A percentile compares a stretch with the other conserved stretches of the same genome.
Conservation (phyloP, 352 stramenopile genomes). For the Globisporangium middletonii region DNA sequence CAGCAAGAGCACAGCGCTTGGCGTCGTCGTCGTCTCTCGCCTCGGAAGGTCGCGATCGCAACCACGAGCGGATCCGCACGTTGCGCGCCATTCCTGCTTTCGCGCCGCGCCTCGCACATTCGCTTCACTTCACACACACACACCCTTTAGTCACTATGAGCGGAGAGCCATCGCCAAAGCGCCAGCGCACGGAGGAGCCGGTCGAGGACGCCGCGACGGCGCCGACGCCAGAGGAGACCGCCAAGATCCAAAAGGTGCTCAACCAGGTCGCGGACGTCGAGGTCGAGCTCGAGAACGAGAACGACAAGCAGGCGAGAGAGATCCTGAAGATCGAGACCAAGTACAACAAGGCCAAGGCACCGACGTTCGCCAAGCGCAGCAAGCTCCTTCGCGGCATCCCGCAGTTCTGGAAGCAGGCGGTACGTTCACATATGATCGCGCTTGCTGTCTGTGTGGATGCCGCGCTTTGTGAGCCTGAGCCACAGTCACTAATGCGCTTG, state of each 20-base stretch:
- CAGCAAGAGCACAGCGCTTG: neutral
- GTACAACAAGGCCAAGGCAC: slow-evolving; percentile 65
- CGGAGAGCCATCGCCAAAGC: slow-evolving; percentile 59
- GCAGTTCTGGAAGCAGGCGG: slow-evolving; percentile 71
- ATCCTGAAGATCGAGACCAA: slow-evolving; percentile 72
- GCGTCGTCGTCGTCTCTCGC: neutral
- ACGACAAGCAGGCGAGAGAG: slow-evolving; percentile 56
- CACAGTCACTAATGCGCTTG: no score
- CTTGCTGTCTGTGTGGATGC: slow-evolving; percentile 1
- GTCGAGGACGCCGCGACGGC: slow-evolving; percentile 17
- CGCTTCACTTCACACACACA: neutral
- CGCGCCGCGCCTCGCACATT: neutral
- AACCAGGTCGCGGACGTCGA: slow-evolving; percentile 41
- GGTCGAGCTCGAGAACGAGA: slow-evolving; percentile 59
- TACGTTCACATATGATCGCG: slow-evolving; percentile 18
- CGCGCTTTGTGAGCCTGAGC: neutral
- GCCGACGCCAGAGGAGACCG: slow-evolving; percentile 17
- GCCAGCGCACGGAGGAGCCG: slow-evolving; percentile 55
- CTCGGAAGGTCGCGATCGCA: neutral
- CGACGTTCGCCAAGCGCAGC: slow-evolving; percentile 57
- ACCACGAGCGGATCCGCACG: neutral
- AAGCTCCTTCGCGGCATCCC: slow-evolving; percentile 62
- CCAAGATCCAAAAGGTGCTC: slow-evolving; percentile 54
- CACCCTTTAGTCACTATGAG: slow-evolving; percentile 26
- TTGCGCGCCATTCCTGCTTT: slow-evolving; percentile 3